A percentile compares a stretch with the other conserved stretches of the same genome.
These are phyloP conservation scores for Metschnikowia picachoensis DNA, from an alignment of 805 yeast species.

Conservation along the genomic window DNA sequence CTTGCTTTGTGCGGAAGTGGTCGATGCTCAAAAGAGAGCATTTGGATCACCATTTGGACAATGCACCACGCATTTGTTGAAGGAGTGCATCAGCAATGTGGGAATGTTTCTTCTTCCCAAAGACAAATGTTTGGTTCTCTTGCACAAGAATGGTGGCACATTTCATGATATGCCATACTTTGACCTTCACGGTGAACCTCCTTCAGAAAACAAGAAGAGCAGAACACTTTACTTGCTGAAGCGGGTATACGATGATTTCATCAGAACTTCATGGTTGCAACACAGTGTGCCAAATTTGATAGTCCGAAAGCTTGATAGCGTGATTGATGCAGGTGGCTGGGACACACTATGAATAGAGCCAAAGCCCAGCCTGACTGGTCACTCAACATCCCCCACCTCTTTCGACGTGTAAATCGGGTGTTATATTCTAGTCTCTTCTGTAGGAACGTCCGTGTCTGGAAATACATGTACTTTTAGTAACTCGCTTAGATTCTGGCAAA, in stretches of 20 bases:
- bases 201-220: constrained; percentile 66
- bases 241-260: constrained; percentile 61
- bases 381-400: no score
- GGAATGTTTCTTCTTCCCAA: constrained; percentile 76
- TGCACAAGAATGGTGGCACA: constrained; percentile 77
- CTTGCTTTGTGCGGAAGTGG: constrained; percentile 68
- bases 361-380: no score
- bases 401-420: no score
- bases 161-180: constrained; percentile 80
- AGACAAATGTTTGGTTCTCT: constrained; percentile 56
- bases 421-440: no score
- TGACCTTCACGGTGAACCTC: constrained; percentile 82
- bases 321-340: constrained; percentile 93
- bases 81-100: constrained; percentile 58
- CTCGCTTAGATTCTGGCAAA: no score
- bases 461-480: no score
- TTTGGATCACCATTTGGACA: constrained; percentile 62
- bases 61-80: constrained; percentile 66
- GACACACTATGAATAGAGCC: constrained; percentile 43
- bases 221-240: constrained; percentile 66
- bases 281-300: constrained; percentile 75
- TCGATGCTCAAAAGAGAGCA: constrained; percentile 62
- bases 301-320: constrained; percentile 75
- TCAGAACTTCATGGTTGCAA: constrained; percentile 67
- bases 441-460: no score